Evolutionary conservation across 176 grass and related monocot genomes (phyloP), one percentile per base, ranked within the genome.

Genomic region (Raddia distichophylla): DNA sequence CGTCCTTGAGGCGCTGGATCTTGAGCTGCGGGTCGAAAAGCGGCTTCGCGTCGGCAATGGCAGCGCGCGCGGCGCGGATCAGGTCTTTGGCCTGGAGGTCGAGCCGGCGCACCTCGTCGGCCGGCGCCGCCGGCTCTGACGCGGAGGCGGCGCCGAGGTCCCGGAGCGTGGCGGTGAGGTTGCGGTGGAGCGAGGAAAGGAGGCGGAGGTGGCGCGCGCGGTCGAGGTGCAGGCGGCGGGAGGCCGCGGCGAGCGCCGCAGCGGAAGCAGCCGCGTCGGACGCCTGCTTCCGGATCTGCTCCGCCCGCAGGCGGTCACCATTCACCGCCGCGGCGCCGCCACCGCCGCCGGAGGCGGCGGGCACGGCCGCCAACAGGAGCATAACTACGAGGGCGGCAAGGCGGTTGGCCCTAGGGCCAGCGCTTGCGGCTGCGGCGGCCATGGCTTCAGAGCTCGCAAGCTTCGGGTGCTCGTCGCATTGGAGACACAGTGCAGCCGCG

Each of bases 1-100:
- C 83, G 74, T 99, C 96, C 80, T 99, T 99, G 73, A 99, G 96
- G 61, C 85, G 78, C 85, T 99, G 93, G 91, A 99, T 99, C 87
- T 99, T 99, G 73, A 99, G 96, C 82, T 99, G 96, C 73, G 88
- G 90, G 86, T 99, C 93, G 89, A 99, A 99, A 13, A 90, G 88
- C 34, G 90, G 91, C 85, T 99, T 99, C 10, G 96, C 88, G 32
- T 83, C 86, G 32, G 89, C 73, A 75, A 99, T 95, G 62, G 94
- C 89, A 42, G 80, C 78, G 64, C 96, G 93, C 45, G 93, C 80
- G 20, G 93, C 87, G 60, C 93, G 93, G 86, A 98, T 94, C 78
- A 94, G 86, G 76, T 94, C 92, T 86, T 94, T 94, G 62, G 87
- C 80, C 72, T 84, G 86, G 55, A 88, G 89, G 77, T 94, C 92